Evolutionary conservation across 2,329 filamentous ascomycete genomes (phyloP), one percentile per base, ranked within the genome.

Genomic region (Aspergillus eucalypticola): DNA sequence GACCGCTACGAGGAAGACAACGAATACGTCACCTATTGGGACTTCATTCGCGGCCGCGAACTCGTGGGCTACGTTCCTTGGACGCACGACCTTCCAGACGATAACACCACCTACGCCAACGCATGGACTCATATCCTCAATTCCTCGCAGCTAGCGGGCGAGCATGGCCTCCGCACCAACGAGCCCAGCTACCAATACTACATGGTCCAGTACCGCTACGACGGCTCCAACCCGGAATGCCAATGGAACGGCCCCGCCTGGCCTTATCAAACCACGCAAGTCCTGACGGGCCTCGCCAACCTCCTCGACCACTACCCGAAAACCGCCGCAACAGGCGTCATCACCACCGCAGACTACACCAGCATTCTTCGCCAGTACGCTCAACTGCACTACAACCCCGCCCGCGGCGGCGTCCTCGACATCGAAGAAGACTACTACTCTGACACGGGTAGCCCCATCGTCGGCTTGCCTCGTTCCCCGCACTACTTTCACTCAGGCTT

Each of bases 401-500:
- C 59, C 13, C 62, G 62, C 27, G 71, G 66, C 17, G 71, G 69
- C 2, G 62, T 59, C 11, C 64, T 80, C 0, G 73, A 80, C 35
- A 59, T 80, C 3, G 73, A 80, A 60, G 78, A 81, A 65, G 76
- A 80, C 59, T 80, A 80, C 62, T 73, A 80, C 44, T 71, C 78
- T 0, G 76, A 78, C 58, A 75, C 77, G n/a, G 72, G 76, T 0
- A 69, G 70, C 0, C 76, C 76, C 0, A 77, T 80, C 25, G 78
- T 80, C 2, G 78, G 77, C 0, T 71, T 80, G 5, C 71, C 74
- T 29, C 75, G 78, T 6, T 78, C 75, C 2, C 76, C 73, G 13
- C 78, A 81, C 56, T 81, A 80, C 65, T 80, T 80, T 69, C 78
- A 81, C 67, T 80, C 78, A 1, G 77, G 78, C 1, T 81, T 75